These are phyloP conservation scores for Pigoraptor vietnamica DNA, from an alignment of 78 protist species.

Conservation along the genomic window DNA sequence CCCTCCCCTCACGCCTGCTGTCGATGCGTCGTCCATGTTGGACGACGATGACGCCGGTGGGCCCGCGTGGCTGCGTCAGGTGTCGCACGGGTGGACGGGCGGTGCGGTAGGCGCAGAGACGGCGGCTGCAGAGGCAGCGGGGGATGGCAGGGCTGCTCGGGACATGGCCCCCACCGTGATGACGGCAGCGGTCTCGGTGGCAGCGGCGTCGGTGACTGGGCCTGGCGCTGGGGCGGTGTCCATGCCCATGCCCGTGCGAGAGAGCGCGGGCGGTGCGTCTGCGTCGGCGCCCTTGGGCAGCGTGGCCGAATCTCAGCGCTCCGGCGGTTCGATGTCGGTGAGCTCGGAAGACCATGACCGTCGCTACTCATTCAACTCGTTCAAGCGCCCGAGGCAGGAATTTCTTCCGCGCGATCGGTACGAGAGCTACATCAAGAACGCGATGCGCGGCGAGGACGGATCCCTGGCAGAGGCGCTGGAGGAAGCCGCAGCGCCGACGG, in stretches of 20 bases:
- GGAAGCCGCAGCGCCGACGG: not conserved
- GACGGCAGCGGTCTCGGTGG: not conserved
- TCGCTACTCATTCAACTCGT: not conserved
- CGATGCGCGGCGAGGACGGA: not conserved
- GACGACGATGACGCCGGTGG: not conserved
- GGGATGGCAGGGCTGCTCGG: not conserved
- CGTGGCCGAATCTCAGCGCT: not conserved
- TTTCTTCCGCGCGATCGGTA: not conserved
- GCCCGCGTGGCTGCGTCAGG: not conserved
- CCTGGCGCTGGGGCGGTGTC: too few species aligned
- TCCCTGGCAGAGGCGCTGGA: not conserved
- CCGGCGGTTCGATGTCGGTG: not conserved
- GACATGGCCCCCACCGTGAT: not conserved
- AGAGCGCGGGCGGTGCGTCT: not conserved
- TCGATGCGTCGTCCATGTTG: not conserved
- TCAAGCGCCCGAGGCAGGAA: not conserved
- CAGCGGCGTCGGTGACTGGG: not conserved
- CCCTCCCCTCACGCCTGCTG: not conserved
- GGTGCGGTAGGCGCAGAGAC: not conserved
- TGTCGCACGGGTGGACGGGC: not conserved
- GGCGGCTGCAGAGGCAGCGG: not conserved
- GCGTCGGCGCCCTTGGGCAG: not conserved
- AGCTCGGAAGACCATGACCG: not conserved
- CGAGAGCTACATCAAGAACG: not conserved
- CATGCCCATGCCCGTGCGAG: too few species aligned